Evolutionary conservation across 176 grass and related monocot genomes (phyloP).

Genomic region (Rhynchospora pubera): DNA sequence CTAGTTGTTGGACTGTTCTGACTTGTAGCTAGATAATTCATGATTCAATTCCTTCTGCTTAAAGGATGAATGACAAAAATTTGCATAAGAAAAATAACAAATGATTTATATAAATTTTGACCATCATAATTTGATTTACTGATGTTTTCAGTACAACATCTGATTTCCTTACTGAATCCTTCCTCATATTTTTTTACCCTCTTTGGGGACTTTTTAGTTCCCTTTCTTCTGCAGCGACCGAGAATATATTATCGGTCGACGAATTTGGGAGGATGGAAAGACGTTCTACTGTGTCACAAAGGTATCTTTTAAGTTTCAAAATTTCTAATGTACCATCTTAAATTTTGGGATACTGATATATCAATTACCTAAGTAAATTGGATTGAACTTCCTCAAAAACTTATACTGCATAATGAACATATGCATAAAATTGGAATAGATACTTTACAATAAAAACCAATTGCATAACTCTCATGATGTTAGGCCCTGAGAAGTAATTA

Average conservation of each 20-base stretch:
- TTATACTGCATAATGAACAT: not conserved
- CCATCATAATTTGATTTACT: not conserved
- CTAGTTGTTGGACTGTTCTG: not conserved
- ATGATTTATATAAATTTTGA: not conserved
- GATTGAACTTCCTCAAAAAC: not conserved
- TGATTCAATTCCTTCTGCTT: not conserved
- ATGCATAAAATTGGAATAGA: not conserved
- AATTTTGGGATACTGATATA: not conserved
- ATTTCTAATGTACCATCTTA: not conserved
- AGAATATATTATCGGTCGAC: conserved; percentile 93
- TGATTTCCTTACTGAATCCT: not conserved
- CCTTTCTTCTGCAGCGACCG: conserved; percentile 99
- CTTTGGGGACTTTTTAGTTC: conserved; percentile 44
- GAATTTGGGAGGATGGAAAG: conserved; percentile 90
- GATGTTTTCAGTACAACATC: not conserved
- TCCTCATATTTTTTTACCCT: conserved; percentile 15
- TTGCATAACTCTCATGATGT: not conserved
- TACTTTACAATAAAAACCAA: not conserved
- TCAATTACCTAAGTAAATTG: not conserved
- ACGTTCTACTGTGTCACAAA: conserved; percentile 91
- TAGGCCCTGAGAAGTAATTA: not conserved
- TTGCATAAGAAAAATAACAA: not conserved
- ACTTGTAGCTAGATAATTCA: not conserved
- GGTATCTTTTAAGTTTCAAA: conserved; percentile 33
- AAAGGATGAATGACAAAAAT: not conserved